Base-by-base conservation (phyloP, 2,329 filamentous ascomycete genomes). In the Blumeria graminis region DNA sequence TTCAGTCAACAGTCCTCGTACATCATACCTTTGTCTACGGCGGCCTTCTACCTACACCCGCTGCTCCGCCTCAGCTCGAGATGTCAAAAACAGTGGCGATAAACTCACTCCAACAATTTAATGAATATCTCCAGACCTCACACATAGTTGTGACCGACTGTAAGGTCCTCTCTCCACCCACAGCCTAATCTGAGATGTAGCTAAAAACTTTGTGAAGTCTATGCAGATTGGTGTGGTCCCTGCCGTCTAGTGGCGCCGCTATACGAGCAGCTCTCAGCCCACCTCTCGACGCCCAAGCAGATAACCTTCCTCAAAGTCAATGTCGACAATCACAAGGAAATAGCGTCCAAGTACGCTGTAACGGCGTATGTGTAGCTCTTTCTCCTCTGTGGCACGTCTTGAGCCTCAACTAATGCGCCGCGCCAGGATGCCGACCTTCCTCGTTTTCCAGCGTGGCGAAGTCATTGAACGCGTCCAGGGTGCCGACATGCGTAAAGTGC, bases 301-400 rank as follows among this genome's bases (percentile, higher is more conserved):
- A 81, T 94, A 63, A 85, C 82, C 36, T 95, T 96, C 68, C 80
- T 80, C 67, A 94, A 92, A 72, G 76, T 95, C 71, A 82, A 96
- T 73, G 83, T 80, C 59, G 87, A 94, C 62, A 69, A 75, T 55
- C 84, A 92, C 67, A 74, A 79, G 64, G 80, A 86, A 39, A 78
- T 96, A 60, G 79, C 85, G 14, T 67, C 76, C 58, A 78, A 80
- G 62, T 92, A 94, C 71, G 73, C 74, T 61, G 75, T 96, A 65
- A 81, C 79, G 18, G 77, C 78, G 69, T 81, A 70, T 63, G 76
- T 68, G 14, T 11, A 32, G 35, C 33, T 35, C 54, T 45, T 14
- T 32, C n/a, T 46, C 41, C 9, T 16, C 28, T 43, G 16, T 55
- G 11, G 6, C 28, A 51, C 33, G 22, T 28, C 22, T 28, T 28